Evolutionary conservation across 1,139 yeast species (phyloP), one percentile per base, ranked within the genome.

Genomic region (Debaryomyces udenii): DNA sequence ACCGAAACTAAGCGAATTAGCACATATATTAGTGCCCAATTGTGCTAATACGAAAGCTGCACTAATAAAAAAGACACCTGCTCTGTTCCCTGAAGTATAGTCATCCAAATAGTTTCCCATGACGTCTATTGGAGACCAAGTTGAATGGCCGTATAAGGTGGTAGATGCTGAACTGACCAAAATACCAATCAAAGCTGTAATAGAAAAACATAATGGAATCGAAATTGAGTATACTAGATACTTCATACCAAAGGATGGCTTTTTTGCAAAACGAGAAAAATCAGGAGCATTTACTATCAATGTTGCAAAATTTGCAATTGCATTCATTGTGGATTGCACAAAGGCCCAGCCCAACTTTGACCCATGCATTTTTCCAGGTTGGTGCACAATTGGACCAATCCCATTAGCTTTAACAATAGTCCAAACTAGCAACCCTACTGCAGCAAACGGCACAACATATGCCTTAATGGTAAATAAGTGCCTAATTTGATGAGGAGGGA

Each of bases 11-110:
- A 90, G 70, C 3, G 96, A 84, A 65, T 90, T 90, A 10, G 96
- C 96, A 28, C 94, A 81, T 48, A 90, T 86, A 59, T 90, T 90
- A n/a, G 95, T 86, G 60, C 96, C 96, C 48, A 88, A 69, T 64
- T 89, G 96, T 13, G 96, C 95, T 45, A 89, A 64, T 2, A 89
- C 86, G 66, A 89, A 86, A 1, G 88, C 89, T 34, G 81, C 68
- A 4, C 90, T 77, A 50, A 89, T 82, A 47, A 90, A 73, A 62
- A 90, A 90, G 1, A 85, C 95, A 50, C 96, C 97, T 15, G 91
- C 95, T 56, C 96, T 76, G 39, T 70, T 72, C 14, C 74, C 75
- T 11, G 84, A 64, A 40, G 78, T 75, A 53, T 76, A 71, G 44
- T 77, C 71, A 43, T 83, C 78, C 51, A 89, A 76, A 56, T 86